phyloP scores from a whole-genome alignment of 2,329 filamentous ascomycete species.

The Pezicula carpinea region DNA sequence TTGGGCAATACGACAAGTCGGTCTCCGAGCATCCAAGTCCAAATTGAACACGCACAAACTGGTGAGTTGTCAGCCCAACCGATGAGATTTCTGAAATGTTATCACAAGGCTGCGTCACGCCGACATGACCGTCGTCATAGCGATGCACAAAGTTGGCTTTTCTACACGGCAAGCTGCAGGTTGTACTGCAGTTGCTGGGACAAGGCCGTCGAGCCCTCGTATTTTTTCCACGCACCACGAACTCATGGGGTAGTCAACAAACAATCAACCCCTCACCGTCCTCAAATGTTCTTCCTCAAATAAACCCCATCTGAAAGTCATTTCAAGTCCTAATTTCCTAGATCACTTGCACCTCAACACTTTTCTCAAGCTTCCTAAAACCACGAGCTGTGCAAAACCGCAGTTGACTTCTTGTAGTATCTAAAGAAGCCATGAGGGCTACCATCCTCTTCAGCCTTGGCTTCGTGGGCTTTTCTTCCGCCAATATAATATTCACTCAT shows the following conservation, averaged over 20 bases:
- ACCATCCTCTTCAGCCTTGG: slow-evolving; percentile 20
- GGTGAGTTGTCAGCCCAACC: not conserved
- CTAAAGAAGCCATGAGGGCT: slow-evolving; percentile 23
- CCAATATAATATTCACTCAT: slow-evolving; percentile 44
- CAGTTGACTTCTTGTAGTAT: slow-evolving; percentile 8
- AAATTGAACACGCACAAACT: not conserved
- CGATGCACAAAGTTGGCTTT: not conserved
- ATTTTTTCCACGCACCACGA: not conserved
- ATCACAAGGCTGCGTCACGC: too few species aligned
- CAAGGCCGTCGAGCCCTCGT: not conserved
- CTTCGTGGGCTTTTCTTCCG: slow-evolving; percentile 32
- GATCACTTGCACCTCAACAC: too few species aligned
- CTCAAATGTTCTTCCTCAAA: not conserved
- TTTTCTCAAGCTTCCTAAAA: too few species aligned
- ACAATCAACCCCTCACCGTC: not conserved
- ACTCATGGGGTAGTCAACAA: too few species aligned
- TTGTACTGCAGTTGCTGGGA: not conserved
- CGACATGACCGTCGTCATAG: not conserved
- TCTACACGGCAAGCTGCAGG: not conserved
- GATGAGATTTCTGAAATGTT: too few species aligned
- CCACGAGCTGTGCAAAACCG: too few species aligned
- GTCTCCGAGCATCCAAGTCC: too few species aligned
- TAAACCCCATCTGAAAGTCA: not conserved
- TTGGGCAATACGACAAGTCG: too few species aligned
- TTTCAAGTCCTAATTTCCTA: too few species aligned